These are phyloP conservation scores for Wickerhamomyces subpelliculosus DNA, from an alignment of 805 yeast genomes.

Conservation along the genomic window DNA sequence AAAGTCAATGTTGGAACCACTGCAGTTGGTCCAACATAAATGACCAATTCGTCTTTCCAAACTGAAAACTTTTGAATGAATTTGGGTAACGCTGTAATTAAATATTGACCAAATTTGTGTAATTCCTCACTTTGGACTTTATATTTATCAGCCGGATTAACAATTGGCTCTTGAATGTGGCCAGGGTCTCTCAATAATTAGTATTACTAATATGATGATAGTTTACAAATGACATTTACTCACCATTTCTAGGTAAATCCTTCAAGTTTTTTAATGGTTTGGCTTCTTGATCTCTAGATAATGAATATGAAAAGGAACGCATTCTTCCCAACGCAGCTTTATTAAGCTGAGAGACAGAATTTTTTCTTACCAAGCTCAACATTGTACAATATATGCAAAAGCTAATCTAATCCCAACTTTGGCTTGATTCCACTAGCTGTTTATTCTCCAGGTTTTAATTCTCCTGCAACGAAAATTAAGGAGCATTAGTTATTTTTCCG, in stretches of 20 bases:
- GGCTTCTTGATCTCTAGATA: neutral
- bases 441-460: too few species aligned
- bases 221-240: neutral
- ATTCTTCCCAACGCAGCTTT: neutral
- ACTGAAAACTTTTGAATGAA: slow-evolving; percentile 78
- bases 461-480: too few species aligned
- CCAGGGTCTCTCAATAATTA: too few species aligned
- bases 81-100: slow-evolving; percentile 75
- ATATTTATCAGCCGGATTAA: slow-evolving; percentile 75
- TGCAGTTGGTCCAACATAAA: slow-evolving; percentile 71
- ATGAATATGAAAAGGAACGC: neutral
- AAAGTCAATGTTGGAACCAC: slow-evolving; percentile 64
- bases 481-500: too few species aligned
- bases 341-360: neutral
- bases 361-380: neutral
- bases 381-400: neutral
- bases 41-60: slow-evolving; percentile 83
- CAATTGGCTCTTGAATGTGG: slow-evolving; percentile 26
- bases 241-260: neutral
- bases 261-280: neutral
- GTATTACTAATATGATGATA: neutral
- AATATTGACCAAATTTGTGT: slow-evolving; percentile 74
- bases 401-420: too few species aligned
- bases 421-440: too few species aligned
- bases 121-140: slow-evolving; percentile 59